Evolutionary conservation across 768 basidiomycete genomes (phyloP).

Genomic region (Boletus sp.): DNA sequence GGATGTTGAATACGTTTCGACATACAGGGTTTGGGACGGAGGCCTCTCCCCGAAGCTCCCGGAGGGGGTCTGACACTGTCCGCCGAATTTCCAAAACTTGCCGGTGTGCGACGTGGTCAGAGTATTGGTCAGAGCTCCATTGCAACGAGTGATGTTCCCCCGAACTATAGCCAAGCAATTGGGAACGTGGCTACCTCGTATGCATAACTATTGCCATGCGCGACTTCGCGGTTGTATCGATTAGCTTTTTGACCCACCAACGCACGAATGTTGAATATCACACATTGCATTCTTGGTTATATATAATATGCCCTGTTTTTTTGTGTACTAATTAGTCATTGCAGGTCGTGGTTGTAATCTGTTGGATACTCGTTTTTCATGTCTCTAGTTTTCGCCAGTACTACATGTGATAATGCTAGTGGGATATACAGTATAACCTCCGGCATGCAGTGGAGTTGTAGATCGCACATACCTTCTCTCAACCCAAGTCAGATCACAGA

Average conservation of each 20-base stretch:
- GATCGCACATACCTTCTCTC: no score
- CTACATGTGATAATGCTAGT: no score
- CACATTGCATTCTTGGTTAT: no score
- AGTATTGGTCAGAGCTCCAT: constrained; percentile 13
- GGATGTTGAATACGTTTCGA: not conserved
- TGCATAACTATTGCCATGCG: not conserved
- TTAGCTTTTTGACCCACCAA: not conserved
- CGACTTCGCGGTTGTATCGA: not conserved
- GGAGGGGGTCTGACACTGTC: constrained; percentile 14
- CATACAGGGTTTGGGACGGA: constrained; percentile 6
- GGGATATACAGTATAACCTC: no score
- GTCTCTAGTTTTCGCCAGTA: no score
- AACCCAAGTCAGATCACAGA: no score
- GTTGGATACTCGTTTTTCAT: no score
- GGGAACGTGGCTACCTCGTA: not conserved
- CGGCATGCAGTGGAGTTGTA: no score
- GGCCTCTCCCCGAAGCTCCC: constrained; percentile 27
- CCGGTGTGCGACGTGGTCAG: constrained; percentile 1
- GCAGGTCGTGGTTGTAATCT: no score
- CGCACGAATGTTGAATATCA: no score
- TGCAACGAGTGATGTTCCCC: constrained; percentile 18
- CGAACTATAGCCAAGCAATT: constrained; percentile 24
- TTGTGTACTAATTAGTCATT: no score
- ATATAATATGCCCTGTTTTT: no score
- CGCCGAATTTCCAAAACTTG: constrained; percentile 16